Evolutionary conservation across 139 green algal species (phyloP).

Genomic region (Eudorina sp.): DNA sequence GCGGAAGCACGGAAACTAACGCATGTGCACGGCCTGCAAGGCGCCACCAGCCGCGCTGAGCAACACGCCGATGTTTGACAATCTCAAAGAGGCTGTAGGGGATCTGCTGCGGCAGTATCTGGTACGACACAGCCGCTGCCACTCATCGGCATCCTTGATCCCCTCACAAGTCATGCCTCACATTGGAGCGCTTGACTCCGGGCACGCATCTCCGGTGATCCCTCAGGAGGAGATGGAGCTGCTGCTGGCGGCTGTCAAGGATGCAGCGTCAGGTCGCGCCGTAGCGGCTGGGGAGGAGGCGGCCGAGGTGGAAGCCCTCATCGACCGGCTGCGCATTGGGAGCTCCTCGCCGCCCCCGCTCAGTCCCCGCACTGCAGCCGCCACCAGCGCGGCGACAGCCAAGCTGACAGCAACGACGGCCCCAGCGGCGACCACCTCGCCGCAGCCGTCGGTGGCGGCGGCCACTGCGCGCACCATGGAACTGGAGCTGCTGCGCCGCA

Average conservation of each 20-base stretch:
- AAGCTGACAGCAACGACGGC: neutral
- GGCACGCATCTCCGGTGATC: no score
- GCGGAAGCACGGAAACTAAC: no score
- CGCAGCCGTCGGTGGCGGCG: neutral
- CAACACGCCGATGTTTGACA: no score
- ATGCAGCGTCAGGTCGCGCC: conserved; percentile 28
- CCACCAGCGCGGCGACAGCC: neutral
- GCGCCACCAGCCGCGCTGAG: no score
- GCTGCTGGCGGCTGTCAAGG: conserved; percentile 51
- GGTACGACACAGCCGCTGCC: no score
- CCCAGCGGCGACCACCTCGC: neutral
- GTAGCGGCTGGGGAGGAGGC: neutral
- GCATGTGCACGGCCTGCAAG: no score
- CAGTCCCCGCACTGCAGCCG: conserved; percentile 23
- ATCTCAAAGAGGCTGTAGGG: no score
- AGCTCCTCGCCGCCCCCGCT: conserved; percentile 14
- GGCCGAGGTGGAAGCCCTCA: conserved; percentile 39
- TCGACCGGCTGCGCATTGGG: conserved; percentile 37
- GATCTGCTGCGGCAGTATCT: no score
- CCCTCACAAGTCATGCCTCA: no score
- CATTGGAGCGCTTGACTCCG: no score
- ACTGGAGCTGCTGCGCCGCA: conserved; percentile 34
- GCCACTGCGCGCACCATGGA: neutral
- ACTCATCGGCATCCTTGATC: no score
- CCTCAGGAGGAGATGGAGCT: conserved; percentile 59